These are phyloP conservation scores for Cicer cuneatum DNA, from an alignment of 306 rosid species.

Conservation along the genomic window DNA sequence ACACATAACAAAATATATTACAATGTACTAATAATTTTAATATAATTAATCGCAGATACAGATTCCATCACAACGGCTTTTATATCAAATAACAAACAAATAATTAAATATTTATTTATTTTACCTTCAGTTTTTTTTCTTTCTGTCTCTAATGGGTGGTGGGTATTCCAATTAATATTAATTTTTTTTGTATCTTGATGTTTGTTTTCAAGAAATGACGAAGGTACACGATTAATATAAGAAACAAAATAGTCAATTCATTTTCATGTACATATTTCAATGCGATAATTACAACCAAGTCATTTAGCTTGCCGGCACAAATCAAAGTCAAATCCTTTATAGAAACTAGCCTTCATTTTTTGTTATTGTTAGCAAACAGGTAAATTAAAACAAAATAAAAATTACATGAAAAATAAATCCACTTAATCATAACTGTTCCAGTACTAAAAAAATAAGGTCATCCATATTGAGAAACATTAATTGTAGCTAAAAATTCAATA, in stretches of 20 bases:
- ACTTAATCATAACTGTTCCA: neutral
- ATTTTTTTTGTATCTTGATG: too few relatives aligned
- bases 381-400: neutral
- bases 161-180: too few relatives aligned
- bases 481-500: neutral
- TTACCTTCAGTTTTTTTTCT: too few relatives aligned
- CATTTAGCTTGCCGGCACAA: constrained; percentile 11
- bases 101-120: too few relatives aligned
- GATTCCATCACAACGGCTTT: too few relatives aligned
- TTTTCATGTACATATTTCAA: neutral
- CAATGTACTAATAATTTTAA: too few relatives aligned
- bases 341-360: constrained; percentile 36
- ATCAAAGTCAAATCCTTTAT: constrained; percentile 38
- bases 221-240: neutral
- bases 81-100: too few relatives aligned
- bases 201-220: neutral
- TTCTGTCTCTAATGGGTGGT: too few relatives aligned
- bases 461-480: neutral
- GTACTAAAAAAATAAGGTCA: neutral
- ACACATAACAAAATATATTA: too few relatives aligned
- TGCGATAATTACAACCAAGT: constrained; percentile 9
- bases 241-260: neutral
- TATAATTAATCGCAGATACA: too few relatives aligned
- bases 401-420: neutral
- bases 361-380: neutral